Conservation (phyloP, 169 alveolate genomes). For the Eimeria necatrix region DNA sequence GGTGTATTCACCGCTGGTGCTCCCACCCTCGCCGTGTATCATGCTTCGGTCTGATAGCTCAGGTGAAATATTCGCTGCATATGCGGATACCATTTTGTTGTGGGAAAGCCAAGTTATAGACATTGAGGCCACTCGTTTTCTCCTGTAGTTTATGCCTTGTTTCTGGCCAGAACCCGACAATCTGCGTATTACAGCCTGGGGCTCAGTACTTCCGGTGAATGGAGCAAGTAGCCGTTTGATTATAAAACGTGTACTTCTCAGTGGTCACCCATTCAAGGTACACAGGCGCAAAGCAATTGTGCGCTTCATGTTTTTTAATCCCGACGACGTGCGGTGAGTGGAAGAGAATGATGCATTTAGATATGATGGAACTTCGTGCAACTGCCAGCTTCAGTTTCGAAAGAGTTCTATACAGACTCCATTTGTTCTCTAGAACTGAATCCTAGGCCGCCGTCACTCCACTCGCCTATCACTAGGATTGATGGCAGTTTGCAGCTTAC, state of each 20-base stretch:
- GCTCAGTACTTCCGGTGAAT: slow-evolving; percentile 90
- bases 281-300: slow-evolving; percentile 98
- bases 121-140: neutral
- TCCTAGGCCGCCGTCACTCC: too few species aligned
- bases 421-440: neutral
- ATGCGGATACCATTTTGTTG: neutral
- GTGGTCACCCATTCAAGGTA: slow-evolving; percentile 97
- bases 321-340: slow-evolving; percentile 95
- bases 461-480: neutral
- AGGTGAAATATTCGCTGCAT: neutral
- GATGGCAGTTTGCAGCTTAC: neutral
- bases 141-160: neutral
- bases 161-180: slow-evolving; percentile 51
- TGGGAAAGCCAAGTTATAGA: neutral
- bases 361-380: neutral
- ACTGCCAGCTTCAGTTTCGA: neutral
- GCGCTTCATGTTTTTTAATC: slow-evolving; percentile 98
- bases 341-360: neutral
- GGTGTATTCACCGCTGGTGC: slow-evolving; percentile 53
- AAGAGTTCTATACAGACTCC: neutral
- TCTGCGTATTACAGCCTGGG: slow-evolving; percentile 86
- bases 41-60: slow-evolving; percentile 40
- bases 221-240: slow-evolving; percentile 96
- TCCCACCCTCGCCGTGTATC: slow-evolving; percentile 70
- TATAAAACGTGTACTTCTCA: slow-evolving; percentile 97